Evolutionary conservation across 371 early-diverging fungal species (phyloP).

Genomic region (Haplosporangium sp.): DNA sequence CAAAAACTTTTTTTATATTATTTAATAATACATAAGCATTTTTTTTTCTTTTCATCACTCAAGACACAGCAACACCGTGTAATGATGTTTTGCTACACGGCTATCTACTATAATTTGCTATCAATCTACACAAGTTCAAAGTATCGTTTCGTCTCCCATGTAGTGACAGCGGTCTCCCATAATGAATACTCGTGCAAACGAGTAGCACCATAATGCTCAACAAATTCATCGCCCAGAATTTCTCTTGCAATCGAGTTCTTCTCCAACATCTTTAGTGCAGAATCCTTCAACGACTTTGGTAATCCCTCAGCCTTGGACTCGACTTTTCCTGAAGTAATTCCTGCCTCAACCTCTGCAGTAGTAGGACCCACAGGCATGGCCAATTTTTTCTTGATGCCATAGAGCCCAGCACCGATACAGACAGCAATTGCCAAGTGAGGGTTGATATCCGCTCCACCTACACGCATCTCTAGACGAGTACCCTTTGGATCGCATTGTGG

Average conservation of each 20-base stretch:
- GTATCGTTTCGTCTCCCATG: conserved; percentile 82
- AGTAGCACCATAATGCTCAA: conserved; percentile 82
- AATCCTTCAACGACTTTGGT: conserved; percentile 77
- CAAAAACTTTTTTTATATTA: neutral
- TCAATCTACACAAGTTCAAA: conserved; percentile 67
- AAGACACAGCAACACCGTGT: too few relatives aligned
- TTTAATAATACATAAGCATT: neutral
- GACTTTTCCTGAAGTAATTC: conserved; percentile 14
- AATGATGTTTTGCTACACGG: too few relatives aligned
- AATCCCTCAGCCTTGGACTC: conserved; percentile 59
- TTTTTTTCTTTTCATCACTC: neutral
- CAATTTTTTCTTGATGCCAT: conserved; percentile 78
- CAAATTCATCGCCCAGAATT: conserved; percentile 84
- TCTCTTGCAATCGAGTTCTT: conserved; percentile 78
- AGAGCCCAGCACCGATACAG: conserved; percentile 82
- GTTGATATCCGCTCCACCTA: conserved; percentile 88
- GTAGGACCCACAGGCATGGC: conserved; percentile 60
- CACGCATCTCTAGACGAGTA: conserved; percentile 84
- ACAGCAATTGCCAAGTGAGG: conserved; percentile 83
- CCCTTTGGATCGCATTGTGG: conserved; percentile 73
- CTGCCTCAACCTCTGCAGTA: conserved; percentile 19
- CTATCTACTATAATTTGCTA: too few relatives aligned
- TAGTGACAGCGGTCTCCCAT: conserved; percentile 83
- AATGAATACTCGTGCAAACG: conserved; percentile 78
- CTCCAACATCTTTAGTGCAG: conserved; percentile 71